Evolutionary conservation across 2,329 filamentous ascomycete species (phyloP), one percentile per base, ranked within the genome.

Genomic region (Fusarium tricinctum): DNA sequence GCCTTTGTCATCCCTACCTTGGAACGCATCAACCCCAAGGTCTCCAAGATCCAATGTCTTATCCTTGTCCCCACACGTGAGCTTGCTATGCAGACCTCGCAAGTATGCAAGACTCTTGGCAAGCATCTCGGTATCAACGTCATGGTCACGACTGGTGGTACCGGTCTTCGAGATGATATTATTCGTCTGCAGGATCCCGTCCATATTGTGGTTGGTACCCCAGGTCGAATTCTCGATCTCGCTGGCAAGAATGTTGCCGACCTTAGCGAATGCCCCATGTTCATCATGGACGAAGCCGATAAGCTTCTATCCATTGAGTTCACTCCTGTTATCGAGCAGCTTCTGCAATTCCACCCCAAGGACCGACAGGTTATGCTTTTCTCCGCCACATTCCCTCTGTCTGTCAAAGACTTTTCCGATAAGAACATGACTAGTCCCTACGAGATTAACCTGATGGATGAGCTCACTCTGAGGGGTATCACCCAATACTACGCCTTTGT

Each of bases 401-500:
- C 97, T 56, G 96, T 99, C 76, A 98, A 99, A 84, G 90, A 92
- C 74, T 99, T 99, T 82, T 98, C 92, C 77, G 96, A 99, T 81
- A 97, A 97, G 83, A 96, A 99, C 84, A 97, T 99, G 94, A 87
- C 87, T 72, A 91, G 91, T 72, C 97, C 96, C 5, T 97, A 98
- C 78, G 97, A 99, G 81, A 99, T 99, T 83, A 99, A 99, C 78
- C 88, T 99, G 54, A 99, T 99, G 96, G 96, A 99, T 78, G 96
- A 99, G 81, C 91, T 99, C 65, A 99, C 96, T 14, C 90, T 99
- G 32, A 92, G 96, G 61, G 96, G 96, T 84, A 98, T 99, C 77
- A 99, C 96, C 1, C 96, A 99, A 78, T 99, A 98, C 83, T 99
- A 99, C 77, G 96, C 96, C 42, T 99, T 98, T 73, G 97, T 99